Evolutionary conservation across 805 yeast species (phyloP), one percentile per base, ranked within the genome.

Genomic region (Myxozyma udenii): DNA sequence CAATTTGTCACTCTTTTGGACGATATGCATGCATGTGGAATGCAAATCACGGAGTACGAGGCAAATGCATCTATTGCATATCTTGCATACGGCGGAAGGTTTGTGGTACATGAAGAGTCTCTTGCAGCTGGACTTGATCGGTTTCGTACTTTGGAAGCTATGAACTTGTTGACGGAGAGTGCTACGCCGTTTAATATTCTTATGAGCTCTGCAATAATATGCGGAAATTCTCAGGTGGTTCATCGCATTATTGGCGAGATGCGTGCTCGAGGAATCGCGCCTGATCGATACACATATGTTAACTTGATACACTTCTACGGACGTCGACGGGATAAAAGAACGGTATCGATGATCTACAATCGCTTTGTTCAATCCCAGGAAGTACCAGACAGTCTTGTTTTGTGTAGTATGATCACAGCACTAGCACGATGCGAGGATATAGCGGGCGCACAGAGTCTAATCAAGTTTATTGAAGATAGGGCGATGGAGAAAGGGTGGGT

Each of bases 31-130:
- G 64, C 55, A 5, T 53, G 64, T 36, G 63, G 61, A 1, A 55
- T 71, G 61, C 69, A 67, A 1, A 36, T 68, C 0, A 65, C 73
- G 2, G 42, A 55, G 1, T 55, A 63, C 19, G 75, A 72, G 55
- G 50, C 53, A 3, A 64, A 63, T 22, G 50, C 58, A 5, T 55
- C 62, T 16, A n/a, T 70, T 3, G 53, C 59, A 16, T 46, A 59
- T 25, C 37, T 58, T 37, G 44, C 41, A 7, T 36, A 26, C 23
- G 23, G 41, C 19, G 32, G 43, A 19, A 25, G 23, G 1, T 19
- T 12, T 25, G 23, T 43, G n/a, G 23, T 45, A 47, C 46, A 35
- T 24, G 35, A 57, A 49, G 48, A 50, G 25, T 23, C 53, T 52
- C 16, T 62, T 4, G 16, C 51, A 12, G 42, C 52, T 28, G 46